Percentiles rank a stretch among this genome's conserved stretches.
Conservation (phyloP, 768 basidiomycete species). For the Suillus subluteus region DNA sequence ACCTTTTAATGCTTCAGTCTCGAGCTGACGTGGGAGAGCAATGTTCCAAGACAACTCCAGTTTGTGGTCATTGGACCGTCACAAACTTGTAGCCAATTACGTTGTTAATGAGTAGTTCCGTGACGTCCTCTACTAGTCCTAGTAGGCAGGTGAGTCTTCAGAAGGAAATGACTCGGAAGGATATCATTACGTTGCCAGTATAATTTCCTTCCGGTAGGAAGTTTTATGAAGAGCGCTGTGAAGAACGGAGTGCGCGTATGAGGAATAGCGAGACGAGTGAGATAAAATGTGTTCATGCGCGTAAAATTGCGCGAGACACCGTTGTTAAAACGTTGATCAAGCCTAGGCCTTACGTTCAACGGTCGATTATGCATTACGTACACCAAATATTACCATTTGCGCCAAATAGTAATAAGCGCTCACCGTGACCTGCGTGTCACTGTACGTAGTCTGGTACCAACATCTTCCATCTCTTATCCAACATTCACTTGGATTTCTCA, state of each 20-base stretch:
- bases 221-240: not conserved
- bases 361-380: not conserved
- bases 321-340: not conserved
- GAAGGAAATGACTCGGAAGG: not conserved
- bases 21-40: not conserved
- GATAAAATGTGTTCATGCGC: not conserved
- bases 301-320: not conserved
- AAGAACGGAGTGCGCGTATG: not conserved
- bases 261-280: not conserved
- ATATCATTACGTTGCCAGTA: not conserved
- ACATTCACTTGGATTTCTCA: not conserved
- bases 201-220: not conserved
- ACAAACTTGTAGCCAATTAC: not conserved
- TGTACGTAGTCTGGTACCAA: no score
- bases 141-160: not conserved
- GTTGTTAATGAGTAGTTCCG: not conserved
- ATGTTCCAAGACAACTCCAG: not conserved
- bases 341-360: not conserved
- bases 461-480: conserved; percentile 3
- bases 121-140: not conserved
- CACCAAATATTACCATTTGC: not conserved
- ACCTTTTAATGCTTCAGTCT: not conserved
- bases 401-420: not conserved
- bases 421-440: no score
- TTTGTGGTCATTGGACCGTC: not conserved